Conservation (phyloP, 805 yeast genomes). For the Hagleromyces aurorensis region DNA sequence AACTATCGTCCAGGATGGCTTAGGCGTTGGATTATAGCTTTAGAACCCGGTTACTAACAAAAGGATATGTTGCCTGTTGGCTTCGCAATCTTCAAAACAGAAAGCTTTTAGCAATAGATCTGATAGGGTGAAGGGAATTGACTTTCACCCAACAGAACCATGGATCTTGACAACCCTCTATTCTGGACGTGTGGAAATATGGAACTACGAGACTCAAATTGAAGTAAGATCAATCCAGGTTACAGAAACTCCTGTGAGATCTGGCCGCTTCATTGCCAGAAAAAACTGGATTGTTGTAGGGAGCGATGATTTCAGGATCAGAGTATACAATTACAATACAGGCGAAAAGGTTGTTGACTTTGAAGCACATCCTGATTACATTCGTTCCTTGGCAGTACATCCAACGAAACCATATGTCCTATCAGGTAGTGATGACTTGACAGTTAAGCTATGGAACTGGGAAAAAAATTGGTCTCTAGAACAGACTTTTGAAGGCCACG, state of each 20-base stretch:
- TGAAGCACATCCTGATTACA: constrained; percentile 97
- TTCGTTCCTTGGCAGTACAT: constrained; percentile 88
- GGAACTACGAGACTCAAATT: constrained; percentile 81
- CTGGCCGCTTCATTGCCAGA: constrained; percentile 90
- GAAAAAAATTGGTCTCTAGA: constrained; percentile 85
- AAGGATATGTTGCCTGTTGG: not conserved
- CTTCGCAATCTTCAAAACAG: constrained; percentile 39
- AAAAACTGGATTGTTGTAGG: constrained; percentile 97
- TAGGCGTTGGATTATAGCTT: no score
- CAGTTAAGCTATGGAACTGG: constrained; percentile 96
- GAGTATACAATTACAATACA: constrained; percentile 92
- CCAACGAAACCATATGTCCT: constrained; percentile 85
- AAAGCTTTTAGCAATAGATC: constrained; percentile 85
- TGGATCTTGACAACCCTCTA: constrained; percentile 91
- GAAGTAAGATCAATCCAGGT: constrained; percentile 87
- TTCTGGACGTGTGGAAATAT: constrained; percentile 77
- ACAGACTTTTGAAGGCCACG: constrained; percentile 91
- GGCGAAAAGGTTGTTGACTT: constrained; percentile 91
- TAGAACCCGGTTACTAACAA: no score
- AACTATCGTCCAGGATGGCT: no score
- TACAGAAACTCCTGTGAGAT: constrained; percentile 92
- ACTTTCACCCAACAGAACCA: constrained; percentile 96
- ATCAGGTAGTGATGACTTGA: constrained; percentile 86
- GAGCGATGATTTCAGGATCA: constrained; percentile 87
- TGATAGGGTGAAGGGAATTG: constrained; percentile 95